phyloP scores from a whole-genome alignment of 352 stramenopile species.

The Pythium aquatile region DNA sequence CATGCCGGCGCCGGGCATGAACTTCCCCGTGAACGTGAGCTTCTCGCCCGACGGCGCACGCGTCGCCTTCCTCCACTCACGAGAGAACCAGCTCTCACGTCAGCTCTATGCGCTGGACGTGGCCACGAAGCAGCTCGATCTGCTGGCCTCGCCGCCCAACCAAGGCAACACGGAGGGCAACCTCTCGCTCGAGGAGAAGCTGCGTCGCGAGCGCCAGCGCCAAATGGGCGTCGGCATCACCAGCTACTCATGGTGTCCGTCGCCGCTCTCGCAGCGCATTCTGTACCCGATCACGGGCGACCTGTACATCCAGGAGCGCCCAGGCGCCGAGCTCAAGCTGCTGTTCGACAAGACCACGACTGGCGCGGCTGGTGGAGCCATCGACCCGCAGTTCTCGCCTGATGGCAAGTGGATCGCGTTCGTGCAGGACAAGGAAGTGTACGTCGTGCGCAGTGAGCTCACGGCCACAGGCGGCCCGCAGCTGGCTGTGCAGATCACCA shows the following conservation, averaged over 20 bases:
- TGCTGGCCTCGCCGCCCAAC: conserved; percentile 68
- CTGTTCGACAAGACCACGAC: conserved; percentile 88
- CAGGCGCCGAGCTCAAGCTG: conserved; percentile 61
- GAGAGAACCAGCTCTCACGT: conserved; percentile 72
- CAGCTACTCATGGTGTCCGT: conserved; percentile 84
- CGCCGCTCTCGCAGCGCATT: conserved; percentile 58
- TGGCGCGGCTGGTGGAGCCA: conserved; percentile 67
- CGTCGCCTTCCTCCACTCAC: conserved; percentile 86
- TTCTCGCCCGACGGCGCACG: conserved; percentile 83
- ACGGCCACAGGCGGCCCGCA: conserved; percentile 30
- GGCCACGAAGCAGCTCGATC: conserved; percentile 40
- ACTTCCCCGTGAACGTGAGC: conserved; percentile 71
- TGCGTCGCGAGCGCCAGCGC: conserved; percentile 87
- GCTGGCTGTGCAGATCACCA: conserved; percentile 67
- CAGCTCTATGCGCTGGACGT: conserved; percentile 87
- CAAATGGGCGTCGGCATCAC: conserved; percentile 93
- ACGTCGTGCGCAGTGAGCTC: conserved; percentile 76
- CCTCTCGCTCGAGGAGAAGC: conserved; percentile 89
- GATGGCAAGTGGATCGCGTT: conserved; percentile 93
- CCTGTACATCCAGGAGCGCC: conserved; percentile 92
- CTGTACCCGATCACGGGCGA: conserved; percentile 92
- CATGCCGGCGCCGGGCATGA: conserved; percentile 84
- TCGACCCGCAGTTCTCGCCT: conserved; percentile 93
- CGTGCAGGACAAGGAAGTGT: conserved; percentile 93
- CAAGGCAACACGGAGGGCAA: conserved; percentile 84